Evolutionary conservation across 495 filamentous ascomycete species (phyloP), one percentile per base, ranked within the genome.

Genomic region (Alectoria sarmentosa): DNA sequence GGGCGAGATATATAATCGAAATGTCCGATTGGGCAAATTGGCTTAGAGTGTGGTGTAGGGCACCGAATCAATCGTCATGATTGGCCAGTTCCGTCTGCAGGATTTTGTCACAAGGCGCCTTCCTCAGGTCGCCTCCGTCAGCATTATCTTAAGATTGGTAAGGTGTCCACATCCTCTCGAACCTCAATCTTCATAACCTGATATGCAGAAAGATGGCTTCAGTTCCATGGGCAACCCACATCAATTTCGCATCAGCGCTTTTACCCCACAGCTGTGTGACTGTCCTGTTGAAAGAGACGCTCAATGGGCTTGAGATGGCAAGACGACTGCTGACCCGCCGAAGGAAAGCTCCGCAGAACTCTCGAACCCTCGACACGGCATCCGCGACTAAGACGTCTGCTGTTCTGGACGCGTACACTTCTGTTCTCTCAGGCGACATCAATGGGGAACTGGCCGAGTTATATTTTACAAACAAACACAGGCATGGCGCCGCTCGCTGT

Each of bases 401-500:
- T 13, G 52, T 56, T 21, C 32, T 56, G 11, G 52, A 56, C 32
- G 52, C 52, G 26, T 56, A 30, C 26, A 56, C 52, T 13, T 56
- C 52, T 3, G 26, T 56, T 56, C 32, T 30, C 32, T 56, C 52
- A 7, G 52, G 13, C 4, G 52, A 56, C n/a, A 34, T 13, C n/a
- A 21, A 56, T 13, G 52, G 52, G 4, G 52, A 56, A 34, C 10
- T 4, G 13, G 11, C 52, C 26, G 52, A 56, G n/a, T 21, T 56
- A 3, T 56, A 56, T 21, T 56, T 56, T 21, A 56, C 52, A 30
- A 56, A 56, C 26, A 56, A n/a, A n/a, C n/a, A n/a, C 52, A n/a
- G 52, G 52, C 26, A 8, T 56, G 10, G 52, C 32, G 8, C 21
- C 26, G 10, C 52, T 56, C 17, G 52, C 26, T 4, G 4, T 28